phyloP scores from a whole-genome alignment of 805 yeast species.

The Candida orba region DNA sequence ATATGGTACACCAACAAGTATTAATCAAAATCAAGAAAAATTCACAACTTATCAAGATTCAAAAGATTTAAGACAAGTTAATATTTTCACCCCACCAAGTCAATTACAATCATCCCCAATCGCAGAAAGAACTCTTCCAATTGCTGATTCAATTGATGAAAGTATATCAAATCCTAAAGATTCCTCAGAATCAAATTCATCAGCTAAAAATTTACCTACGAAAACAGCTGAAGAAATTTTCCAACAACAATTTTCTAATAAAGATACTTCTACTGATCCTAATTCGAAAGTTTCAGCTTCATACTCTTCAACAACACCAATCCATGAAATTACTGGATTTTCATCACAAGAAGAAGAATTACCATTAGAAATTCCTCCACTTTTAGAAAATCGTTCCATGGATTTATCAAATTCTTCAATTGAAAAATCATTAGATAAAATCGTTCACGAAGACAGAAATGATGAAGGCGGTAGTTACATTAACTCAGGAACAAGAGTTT shows the following conservation, averaged over 20 bases:
- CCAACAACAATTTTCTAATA: slow-evolving; percentile 8
- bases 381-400: slow-evolving; percentile 10
- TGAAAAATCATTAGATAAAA: background rate
- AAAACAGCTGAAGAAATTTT: slow-evolving; percentile 22
- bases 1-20: slow-evolving; percentile 29
- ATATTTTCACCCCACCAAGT: slow-evolving; percentile 24
- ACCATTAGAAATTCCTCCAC: slow-evolving; percentile 24
- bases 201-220: background rate
- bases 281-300: background rate
- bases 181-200: background rate
- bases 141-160: background rate
- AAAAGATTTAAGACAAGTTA: slow-evolving; percentile 2
- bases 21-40: slow-evolving; percentile 11
- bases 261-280: slow-evolving; percentile 1
- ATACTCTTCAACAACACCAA: background rate
- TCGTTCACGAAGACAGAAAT: background rate
- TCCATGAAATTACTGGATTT: background rate
- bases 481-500: slow-evolving; percentile 13
- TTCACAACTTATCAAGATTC: slow-evolving; percentile 14
- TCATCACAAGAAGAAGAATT: slow-evolving; percentile 18
- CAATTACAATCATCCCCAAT: slow-evolving; percentile 10
- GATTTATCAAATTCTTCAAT: slow-evolving; percentile 2
- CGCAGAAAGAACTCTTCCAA: slow-evolving; percentile 3
- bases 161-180: background rate
- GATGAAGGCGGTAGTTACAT: slow-evolving; percentile 4